phyloP scores from a whole-genome alignment of 2,329 filamentous ascomycete species.

The Fusarium coffeatum region DNA sequence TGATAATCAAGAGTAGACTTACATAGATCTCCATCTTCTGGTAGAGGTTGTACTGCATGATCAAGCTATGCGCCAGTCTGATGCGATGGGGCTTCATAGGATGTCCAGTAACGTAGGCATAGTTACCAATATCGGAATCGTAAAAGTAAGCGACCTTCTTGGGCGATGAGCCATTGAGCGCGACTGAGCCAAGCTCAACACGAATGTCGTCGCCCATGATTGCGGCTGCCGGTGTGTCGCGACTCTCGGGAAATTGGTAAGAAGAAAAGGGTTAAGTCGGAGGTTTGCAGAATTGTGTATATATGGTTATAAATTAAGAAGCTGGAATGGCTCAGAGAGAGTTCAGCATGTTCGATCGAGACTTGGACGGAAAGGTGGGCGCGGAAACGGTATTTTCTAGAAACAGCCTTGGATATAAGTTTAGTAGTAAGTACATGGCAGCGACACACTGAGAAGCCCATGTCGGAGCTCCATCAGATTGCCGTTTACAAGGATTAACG shows the following conservation, averaged over 20 bases:
- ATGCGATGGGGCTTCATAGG: slow-evolving; percentile 99
- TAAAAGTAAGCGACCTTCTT: slow-evolving; percentile 99
- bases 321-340: slow-evolving; percentile 33
- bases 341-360: slow-evolving; percentile 39
- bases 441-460: slow-evolving; percentile 35
- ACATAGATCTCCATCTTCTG: slow-evolving; percentile 97
- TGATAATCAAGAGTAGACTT: slow-evolving; percentile 55
- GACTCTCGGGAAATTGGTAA: slow-evolving; percentile 18
- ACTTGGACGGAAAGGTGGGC: background rate
- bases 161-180: slow-evolving; percentile 60
- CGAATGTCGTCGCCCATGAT: slow-evolving; percentile 55
- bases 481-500: slow-evolving; percentile 47
- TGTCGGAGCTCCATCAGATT: slow-evolving; percentile 28
- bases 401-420: slow-evolving; percentile 39
- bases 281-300: slow-evolving; percentile 1
- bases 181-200: slow-evolving; percentile 58
- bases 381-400: slow-evolving; percentile 24
- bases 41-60: slow-evolving; percentile 96
- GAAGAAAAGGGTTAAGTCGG: slow-evolving; percentile 11
- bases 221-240: slow-evolving; percentile 35
- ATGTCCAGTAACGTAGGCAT: slow-evolving; percentile 95
- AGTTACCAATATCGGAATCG: slow-evolving; percentile 97
- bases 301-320: slow-evolving; percentile 8
- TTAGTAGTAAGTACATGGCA: slow-evolving; percentile 16
- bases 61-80: slow-evolving; percentile 92